phyloP scores from a whole-genome alignment of 192 early-diverging fungal species.

The Coemansia sp. region DNA sequence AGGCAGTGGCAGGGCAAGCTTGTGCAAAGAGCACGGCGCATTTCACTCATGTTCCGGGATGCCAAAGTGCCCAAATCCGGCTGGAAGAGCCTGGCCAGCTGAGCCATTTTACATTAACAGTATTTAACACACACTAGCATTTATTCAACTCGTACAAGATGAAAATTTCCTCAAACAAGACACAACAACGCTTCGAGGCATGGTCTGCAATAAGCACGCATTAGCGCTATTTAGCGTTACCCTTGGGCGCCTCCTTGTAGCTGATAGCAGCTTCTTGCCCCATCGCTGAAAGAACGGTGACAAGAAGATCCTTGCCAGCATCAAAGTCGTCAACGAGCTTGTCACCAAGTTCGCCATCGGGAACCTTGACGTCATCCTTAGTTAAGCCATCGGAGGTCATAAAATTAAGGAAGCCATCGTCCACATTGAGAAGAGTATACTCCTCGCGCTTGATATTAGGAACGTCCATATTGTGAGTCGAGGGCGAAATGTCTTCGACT shows the following conservation, averaged over 20 bases:
- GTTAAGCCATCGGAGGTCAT: slow-evolving; percentile 73
- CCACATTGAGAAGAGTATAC: slow-evolving; percentile 82
- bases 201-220: background rate
- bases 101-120: background rate
- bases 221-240: background rate
- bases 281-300: slow-evolving; percentile 88
- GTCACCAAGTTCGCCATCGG: slow-evolving; percentile 77
- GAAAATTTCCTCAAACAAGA: background rate
- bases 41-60: slow-evolving; percentile 74
- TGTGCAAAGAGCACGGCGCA: slow-evolving; percentile 60
- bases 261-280: slow-evolving; percentile 85
- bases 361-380: slow-evolving; percentile 97
- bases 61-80: slow-evolving; percentile 41
- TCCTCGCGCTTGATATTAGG: slow-evolving; percentile 89
- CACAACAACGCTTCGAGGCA: background rate
- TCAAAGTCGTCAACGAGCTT: slow-evolving; percentile 73
- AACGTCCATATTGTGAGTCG: slow-evolving; percentile 99
- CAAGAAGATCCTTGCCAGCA: slow-evolving; percentile 75
- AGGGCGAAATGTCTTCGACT: slow-evolving; percentile 98
- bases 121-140: background rate
- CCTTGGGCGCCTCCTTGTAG: slow-evolving; percentile 60
- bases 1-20: slow-evolving; percentile 55
- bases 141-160: background rate
- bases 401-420: slow-evolving; percentile 69
- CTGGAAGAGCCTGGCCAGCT: slow-evolving; percentile 31